These are phyloP conservation scores for Centrapalus pauciflorus DNA, from an alignment of 129 eudicot genomes.

Conservation along the genomic window DNA sequence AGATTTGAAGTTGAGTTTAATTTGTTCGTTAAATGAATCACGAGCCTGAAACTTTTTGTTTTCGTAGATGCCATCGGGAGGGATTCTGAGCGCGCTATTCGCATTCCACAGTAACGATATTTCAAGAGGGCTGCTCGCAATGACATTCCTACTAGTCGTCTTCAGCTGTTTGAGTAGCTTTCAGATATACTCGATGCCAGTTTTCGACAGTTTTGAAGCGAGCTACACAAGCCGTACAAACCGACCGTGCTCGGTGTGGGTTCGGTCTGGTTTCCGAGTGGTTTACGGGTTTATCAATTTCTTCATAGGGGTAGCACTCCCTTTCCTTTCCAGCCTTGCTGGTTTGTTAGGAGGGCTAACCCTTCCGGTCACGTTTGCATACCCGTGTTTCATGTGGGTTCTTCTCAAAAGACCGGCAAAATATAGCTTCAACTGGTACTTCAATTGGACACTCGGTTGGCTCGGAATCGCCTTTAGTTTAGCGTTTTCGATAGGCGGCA, in stretches of 20 bases:
- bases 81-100: conserved; percentile 46
- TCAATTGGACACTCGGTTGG: conserved; percentile 89
- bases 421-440: conserved; percentile 82
- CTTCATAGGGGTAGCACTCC: conserved; percentile 83
- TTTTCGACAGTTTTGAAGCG: conserved; percentile 90
- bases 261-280: conserved; percentile 86
- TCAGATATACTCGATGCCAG: conserved; percentile 79
- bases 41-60: background rate
- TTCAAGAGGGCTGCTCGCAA: conserved; percentile 42
- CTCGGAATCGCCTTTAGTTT: conserved; percentile 80
- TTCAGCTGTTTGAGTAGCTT: conserved; percentile 61
- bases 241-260: conserved; percentile 91
- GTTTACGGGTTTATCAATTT: conserved; percentile 65
- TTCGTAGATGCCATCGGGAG: conserved; percentile 88
- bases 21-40: background rate
- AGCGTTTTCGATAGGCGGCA: conserved; percentile 78
- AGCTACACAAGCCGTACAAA: conserved; percentile 85
- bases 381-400: conserved; percentile 64
- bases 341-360: conserved; percentile 54
- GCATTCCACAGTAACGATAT: conserved; percentile 46
- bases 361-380: conserved; percentile 49
- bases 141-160: conserved; percentile 41
- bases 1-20: background rate
- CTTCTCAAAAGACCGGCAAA: conserved; percentile 59
- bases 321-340: conserved; percentile 51